Conservation (phyloP, 331 rosid species). For the Phaseolus coccineus region DNA sequence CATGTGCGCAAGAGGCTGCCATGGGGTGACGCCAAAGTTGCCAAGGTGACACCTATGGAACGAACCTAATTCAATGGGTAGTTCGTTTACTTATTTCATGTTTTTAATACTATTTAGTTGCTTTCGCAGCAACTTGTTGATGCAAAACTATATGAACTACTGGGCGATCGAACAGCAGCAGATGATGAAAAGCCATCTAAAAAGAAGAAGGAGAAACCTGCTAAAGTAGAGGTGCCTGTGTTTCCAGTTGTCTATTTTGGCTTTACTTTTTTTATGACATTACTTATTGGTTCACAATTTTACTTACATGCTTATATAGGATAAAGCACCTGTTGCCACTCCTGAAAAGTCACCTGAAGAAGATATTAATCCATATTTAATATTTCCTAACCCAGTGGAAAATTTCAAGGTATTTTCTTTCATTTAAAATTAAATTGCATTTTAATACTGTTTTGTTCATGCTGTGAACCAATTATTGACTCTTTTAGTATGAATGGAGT, state of each 20-base stretch:
- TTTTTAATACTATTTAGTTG: slow-evolving; percentile 25
- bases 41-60: slow-evolving; percentile 65
- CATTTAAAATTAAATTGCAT: not conserved
- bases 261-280: slow-evolving; percentile 27
- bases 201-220: slow-evolving; percentile 91
- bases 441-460: slow-evolving; percentile 20
- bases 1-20: slow-evolving; percentile 84
- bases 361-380: slow-evolving; percentile 78
- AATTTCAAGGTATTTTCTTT: slow-evolving; percentile 74
- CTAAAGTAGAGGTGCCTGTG: slow-evolving; percentile 77
- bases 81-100: slow-evolving; percentile 17
- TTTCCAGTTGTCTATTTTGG: slow-evolving; percentile 26
- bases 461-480: slow-evolving; percentile 8
- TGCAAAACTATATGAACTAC: slow-evolving; percentile 73
- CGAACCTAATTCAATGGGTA: slow-evolving; percentile 19
- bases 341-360: slow-evolving; percentile 83
- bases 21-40: slow-evolving; percentile 97
- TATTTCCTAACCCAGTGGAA: slow-evolving; percentile 86
- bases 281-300: slow-evolving; percentile 27
- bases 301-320: slow-evolving; percentile 52
- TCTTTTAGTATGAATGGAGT: not conserved
- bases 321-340: slow-evolving; percentile 58
- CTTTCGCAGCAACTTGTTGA: slow-evolving; percentile 68
- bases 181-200: slow-evolving; percentile 84
- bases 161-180: slow-evolving; percentile 92